Percentiles rank a stretch among this genome's conserved stretches.
phyloP scores from a whole-genome alignment of 371 early-diverging fungal species.

The Catenaria anguillulae region DNA sequence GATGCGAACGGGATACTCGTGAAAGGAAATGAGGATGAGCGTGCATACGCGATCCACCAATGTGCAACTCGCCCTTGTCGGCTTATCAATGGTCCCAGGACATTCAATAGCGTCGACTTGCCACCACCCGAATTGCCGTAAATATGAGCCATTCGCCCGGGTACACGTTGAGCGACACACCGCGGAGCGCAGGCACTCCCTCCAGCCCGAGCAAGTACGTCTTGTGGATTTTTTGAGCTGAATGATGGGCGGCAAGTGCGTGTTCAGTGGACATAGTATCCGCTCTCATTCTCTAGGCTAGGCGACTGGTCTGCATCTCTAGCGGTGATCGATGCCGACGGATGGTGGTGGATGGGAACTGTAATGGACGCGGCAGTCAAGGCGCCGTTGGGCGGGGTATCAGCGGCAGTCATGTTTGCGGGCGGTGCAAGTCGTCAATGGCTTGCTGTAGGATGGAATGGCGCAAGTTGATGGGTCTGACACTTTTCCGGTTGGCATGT shows the following conservation, averaged over 20 bases:
- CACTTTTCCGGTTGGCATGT: too few relatives aligned
- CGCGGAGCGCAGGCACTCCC: constrained; percentile 19
- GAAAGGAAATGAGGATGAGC: background rate
- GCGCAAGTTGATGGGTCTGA: too few relatives aligned
- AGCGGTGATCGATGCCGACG: too few relatives aligned
- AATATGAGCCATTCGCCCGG: constrained; percentile 17
- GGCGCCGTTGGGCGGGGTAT: too few relatives aligned
- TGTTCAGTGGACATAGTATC: too few relatives aligned
- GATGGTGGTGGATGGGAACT: too few relatives aligned
- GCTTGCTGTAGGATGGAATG: too few relatives aligned
- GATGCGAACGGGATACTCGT: background rate
- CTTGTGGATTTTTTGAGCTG: constrained; percentile 19
- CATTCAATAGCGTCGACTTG: constrained; percentile 18
- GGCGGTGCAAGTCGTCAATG: too few relatives aligned
- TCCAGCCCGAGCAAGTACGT: constrained; percentile 19
- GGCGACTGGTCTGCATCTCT: too few relatives aligned
- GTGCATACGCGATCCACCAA: constrained; percentile 13
- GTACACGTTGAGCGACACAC: constrained; percentile 12
- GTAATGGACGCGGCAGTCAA: too few relatives aligned
- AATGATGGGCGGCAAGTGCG: background rate
- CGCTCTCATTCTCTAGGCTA: too few relatives aligned
- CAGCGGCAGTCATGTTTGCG: too few relatives aligned
- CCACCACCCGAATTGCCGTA: constrained; percentile 21
- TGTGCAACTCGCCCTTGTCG: constrained; percentile 16
- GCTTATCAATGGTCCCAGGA: constrained; percentile 22